Base-by-base conservation (phyloP, 768 basidiomycete genomes). In the Macrolepiota fuliginosa region DNA sequence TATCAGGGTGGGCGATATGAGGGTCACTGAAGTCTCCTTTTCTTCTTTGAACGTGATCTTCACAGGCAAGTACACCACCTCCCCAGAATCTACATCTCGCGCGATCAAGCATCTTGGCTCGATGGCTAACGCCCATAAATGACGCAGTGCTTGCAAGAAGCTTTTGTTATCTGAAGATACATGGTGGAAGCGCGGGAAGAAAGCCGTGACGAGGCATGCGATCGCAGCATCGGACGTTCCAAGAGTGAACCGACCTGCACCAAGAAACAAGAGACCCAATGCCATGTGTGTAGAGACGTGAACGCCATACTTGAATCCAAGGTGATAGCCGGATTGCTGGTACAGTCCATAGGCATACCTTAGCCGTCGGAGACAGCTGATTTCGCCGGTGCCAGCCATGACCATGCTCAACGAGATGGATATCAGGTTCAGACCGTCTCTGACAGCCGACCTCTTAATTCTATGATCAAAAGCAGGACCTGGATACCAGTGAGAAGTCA, bases 311-410 rank as follows among this genome's bases (percentile, higher is more conserved):
- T 89, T 86, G 78, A 88, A 86, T 15, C 81, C 80, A 49, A 85
- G 84, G 64, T 84, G 83, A 61, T 79, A 80, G 75, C 84, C 81
- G 54, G 82, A 75, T 56, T 82, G 82, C 60, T 85, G 85, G 68
- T 89, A 87, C 82, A 94, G 89, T 25, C 95, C 96, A 69, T 94
- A 98, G 7, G 91, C 87, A 71, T 92, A 90, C 19, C 97, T 85
- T 12, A 98, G 81, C 22, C 95, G 84, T 19, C 93, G 85, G 17
- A 98, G 78, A 66, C 92, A 93, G 58, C 89, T 90, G 54, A 98
- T 85, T 72, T 98, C 95, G 3, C 97, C 97, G 0, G 95, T 96
- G 10, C 97, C 97, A 1, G 96, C 94, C 93, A 98, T 96, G 46
- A 98, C 90, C 83, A 96, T 90, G 69, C 91, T 88, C 35, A 97